Conservation (phyloP, 1,284 basidiomycete genomes). For the Ganoderma leucocontextum region DNA sequence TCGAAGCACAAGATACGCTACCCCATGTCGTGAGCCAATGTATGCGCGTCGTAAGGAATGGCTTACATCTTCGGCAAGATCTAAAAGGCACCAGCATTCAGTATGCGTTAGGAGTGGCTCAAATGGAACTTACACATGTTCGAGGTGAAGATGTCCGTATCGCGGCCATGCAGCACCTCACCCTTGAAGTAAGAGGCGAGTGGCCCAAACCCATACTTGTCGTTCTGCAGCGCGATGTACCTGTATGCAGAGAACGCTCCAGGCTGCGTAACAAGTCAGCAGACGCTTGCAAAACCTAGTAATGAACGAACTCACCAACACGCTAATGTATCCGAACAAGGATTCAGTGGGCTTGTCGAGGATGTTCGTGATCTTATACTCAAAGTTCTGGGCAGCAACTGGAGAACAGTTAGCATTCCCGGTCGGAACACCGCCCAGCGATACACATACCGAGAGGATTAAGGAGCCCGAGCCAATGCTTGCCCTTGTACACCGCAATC, state of each 20-base stretch:
- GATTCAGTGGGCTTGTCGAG: constrained; percentile 95
- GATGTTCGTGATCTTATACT: constrained; percentile 94
- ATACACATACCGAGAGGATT: constrained; percentile 80
- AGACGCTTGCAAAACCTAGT: no score
- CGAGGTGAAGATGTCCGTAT: constrained; percentile 95
- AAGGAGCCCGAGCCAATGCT: constrained; percentile 80
- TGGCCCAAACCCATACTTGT: constrained; percentile 86
- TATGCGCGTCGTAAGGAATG: background rate
- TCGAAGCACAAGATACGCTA: constrained; percentile 98
- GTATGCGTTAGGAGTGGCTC: constrained; percentile 10
- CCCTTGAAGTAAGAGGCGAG: constrained; percentile 97
- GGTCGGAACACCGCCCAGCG: background rate
- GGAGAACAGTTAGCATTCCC: constrained; percentile 4
- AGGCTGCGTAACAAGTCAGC: constrained; percentile 58
- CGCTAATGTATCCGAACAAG: constrained; percentile 92
- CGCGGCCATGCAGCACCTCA: constrained; percentile 88
- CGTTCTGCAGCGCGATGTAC: constrained; percentile 92
- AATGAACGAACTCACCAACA: constrained; percentile 57
- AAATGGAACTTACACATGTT: constrained; percentile 77
- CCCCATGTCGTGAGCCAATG: background rate
- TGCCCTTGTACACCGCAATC: constrained; percentile 93
- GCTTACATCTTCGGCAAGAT: constrained; percentile 85
- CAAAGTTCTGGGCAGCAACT: constrained; percentile 95
- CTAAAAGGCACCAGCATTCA: constrained; percentile 47
- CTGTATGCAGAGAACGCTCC: constrained; percentile 96